Evolutionary conservation across 495 filamentous ascomycete genomes (phyloP).

Genomic region (Xylaria curta): DNA sequence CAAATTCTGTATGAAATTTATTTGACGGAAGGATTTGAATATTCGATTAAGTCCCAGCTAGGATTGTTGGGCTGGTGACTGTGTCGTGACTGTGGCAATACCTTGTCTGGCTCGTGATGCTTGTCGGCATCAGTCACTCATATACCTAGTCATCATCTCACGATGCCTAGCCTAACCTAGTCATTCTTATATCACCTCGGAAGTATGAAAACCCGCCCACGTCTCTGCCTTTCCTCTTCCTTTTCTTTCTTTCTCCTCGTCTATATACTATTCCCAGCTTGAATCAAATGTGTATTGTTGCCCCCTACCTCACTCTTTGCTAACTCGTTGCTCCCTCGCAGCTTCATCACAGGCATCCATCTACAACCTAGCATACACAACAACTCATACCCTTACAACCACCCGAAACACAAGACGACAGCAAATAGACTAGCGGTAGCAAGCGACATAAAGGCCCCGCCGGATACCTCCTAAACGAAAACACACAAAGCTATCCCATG

Average conservation of each 20-base stretch:
- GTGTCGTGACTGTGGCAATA: neutral
- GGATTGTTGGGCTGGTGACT: neutral
- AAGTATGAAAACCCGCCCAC: neutral
- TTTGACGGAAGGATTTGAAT: neutral
- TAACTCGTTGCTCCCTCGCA: neutral
- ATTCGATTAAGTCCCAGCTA: neutral
- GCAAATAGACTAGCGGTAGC: neutral
- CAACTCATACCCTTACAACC: neutral
- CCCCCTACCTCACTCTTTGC: neutral
- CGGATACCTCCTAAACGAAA: neutral
- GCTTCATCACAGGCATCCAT: neutral
- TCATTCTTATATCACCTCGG: neutral
- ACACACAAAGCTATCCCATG: neutral
- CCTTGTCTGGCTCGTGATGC: constrained; percentile 9
- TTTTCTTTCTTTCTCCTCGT: neutral
- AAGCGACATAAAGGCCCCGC: neutral
- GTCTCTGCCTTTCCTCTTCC: neutral
- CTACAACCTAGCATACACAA: neutral
- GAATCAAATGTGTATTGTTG: neutral
- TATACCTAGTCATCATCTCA: neutral
- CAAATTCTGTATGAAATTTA: neutral
- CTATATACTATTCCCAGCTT: neutral
- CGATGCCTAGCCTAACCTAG: neutral
- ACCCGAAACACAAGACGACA: neutral
- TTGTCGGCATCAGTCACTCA: neutral